A percentile compares a stretch with the other conserved stretches of the same genome.
These are phyloP conservation scores for Hypoxylon sp. DNA, from an alignment of 2,329 filamentous ascomycete genomes.

Conservation along the genomic window DNA sequence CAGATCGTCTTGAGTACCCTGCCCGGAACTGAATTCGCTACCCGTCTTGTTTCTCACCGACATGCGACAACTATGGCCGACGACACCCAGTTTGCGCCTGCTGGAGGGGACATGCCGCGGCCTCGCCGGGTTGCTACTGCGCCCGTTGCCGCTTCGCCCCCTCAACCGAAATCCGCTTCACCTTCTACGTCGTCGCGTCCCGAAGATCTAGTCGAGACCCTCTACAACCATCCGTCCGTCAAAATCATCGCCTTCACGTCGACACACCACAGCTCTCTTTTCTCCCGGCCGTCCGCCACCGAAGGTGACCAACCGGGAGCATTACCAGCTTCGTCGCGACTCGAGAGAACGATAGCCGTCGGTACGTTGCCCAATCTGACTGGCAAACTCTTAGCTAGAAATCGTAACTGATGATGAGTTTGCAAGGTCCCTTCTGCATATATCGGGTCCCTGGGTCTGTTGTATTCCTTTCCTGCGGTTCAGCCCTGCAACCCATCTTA, in stretches of 20 bases:
- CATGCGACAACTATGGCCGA: constrained; percentile 30
- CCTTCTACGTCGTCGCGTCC: constrained; percentile 26
- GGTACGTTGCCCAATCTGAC: constrained; percentile 57
- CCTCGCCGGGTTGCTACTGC: constrained; percentile 51
- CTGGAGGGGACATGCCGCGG: constrained; percentile 20
- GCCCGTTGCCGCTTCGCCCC: constrained; percentile 43
- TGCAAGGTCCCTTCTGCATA: constrained; percentile 75
- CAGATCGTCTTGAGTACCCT: constrained; percentile 16
- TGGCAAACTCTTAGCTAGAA: constrained; percentile 3
- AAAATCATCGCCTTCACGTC: constrained; percentile 69
- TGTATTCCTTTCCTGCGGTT: constrained; percentile 86
- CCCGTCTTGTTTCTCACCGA: constrained; percentile 12
- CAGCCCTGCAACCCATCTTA: constrained; percentile 83
- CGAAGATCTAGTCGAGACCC: constrained; percentile 65
- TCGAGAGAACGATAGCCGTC: constrained; percentile 72
- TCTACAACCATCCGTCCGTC: constrained; percentile 76
- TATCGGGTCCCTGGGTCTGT: constrained; percentile 88
- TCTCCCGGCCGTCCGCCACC: constrained; percentile 46
- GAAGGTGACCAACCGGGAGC: constrained; percentile 46
- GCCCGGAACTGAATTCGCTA: constrained; percentile 17
- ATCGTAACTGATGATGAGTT: constrained; percentile 2
- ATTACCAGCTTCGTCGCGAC: constrained; percentile 42
- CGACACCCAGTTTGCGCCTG: constrained; percentile 13
- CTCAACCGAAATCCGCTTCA: constrained; percentile 31
- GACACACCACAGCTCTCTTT: constrained; percentile 37